A percentile compares a stretch with the other conserved stretches of the same genome.
Evolutionary conservation across 2,329 filamentous ascomycete genomes (phyloP).

Genomic region (Penicillium polonicum): DNA sequence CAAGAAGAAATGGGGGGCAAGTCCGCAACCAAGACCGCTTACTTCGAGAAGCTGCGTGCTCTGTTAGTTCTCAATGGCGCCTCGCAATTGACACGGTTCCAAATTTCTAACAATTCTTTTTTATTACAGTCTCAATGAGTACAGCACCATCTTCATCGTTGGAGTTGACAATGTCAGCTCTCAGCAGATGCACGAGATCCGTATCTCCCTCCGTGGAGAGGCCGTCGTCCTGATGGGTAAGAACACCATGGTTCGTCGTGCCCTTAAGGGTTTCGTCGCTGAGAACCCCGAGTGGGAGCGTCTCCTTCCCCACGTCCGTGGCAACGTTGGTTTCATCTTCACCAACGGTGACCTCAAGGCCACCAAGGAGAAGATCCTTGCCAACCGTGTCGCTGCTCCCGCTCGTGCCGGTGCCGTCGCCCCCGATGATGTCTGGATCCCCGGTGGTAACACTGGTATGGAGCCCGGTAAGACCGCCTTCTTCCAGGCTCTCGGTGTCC

Average conservation of each 20-base stretch:
- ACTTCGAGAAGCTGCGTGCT: slow-evolving; percentile 84
- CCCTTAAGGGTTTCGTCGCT: slow-evolving; percentile 86
- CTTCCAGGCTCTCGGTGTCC: slow-evolving; percentile 99
- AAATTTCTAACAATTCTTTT: background rate
- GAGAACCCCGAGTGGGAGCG: slow-evolving; percentile 98
- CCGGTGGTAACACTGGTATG: slow-evolving; percentile 99
- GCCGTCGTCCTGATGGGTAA: slow-evolving; percentile 99
- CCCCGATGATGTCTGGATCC: slow-evolving; percentile 88
- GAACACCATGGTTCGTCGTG: slow-evolving; percentile 99
- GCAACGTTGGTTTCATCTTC: slow-evolving; percentile 99
- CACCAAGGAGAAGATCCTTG: slow-evolving; percentile 87
- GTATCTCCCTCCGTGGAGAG: slow-evolving; percentile 82
- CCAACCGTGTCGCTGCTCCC: slow-evolving; percentile 96
- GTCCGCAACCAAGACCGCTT: slow-evolving; percentile 86
- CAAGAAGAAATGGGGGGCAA: slow-evolving; percentile 99
- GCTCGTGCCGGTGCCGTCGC: slow-evolving; percentile 97
- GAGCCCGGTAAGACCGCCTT: slow-evolving; percentile 99
- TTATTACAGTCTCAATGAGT: slow-evolving; percentile 72
- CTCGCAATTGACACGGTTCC: slow-evolving; percentile 46
- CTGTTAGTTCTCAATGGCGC: slow-evolving; percentile 61
- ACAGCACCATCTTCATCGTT: slow-evolving; percentile 97
- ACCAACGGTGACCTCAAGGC: slow-evolving; percentile 94
- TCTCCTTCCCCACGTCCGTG: slow-evolving; percentile 91
- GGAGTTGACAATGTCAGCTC: slow-evolving; percentile 99
- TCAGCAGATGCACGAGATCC: slow-evolving; percentile 99